These are phyloP conservation scores for Aspergillus egyptiacus DNA, from an alignment of 495 filamentous ascomycete genomes.

Conservation along the genomic window DNA sequence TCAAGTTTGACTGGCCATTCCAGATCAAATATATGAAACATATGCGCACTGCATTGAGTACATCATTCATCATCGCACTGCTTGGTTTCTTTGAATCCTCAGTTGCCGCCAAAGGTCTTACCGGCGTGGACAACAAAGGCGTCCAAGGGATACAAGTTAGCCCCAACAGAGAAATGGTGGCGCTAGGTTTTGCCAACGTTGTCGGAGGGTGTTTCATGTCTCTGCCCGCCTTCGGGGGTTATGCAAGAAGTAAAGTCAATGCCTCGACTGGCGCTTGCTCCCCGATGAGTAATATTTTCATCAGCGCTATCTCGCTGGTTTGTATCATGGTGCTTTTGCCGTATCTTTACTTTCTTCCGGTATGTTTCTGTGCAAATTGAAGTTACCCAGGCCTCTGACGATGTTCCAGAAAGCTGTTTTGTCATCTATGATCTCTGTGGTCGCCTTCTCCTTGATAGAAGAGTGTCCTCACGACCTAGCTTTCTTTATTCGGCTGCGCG, in stretches of 20 bases:
- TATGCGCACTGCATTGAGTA: constrained; percentile 81
- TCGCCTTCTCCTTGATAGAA: constrained; percentile 90
- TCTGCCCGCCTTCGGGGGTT: constrained; percentile 91
- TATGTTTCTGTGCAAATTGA: constrained; percentile 37
- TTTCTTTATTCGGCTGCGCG: constrained; percentile 84
- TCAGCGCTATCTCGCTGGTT: constrained; percentile 74
- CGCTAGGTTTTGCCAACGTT: constrained; percentile 84
- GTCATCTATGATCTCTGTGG: constrained; percentile 89
- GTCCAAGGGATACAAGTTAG: constrained; percentile 74
- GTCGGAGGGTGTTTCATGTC: constrained; percentile 87
- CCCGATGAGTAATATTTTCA: constrained; percentile 82
- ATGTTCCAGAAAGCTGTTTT: constrained; percentile 79
- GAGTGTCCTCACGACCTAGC: constrained; percentile 85
- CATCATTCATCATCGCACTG: constrained; percentile 87
- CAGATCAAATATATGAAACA: constrained; percentile 66
- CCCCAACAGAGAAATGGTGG: constrained; percentile 90
- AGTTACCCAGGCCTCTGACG: background rate
- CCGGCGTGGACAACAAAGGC: constrained; percentile 50
- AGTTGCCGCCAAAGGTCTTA: constrained; percentile 90
- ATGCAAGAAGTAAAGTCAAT: constrained; percentile 94
- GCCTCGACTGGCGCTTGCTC: constrained; percentile 83
- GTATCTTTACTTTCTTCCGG: constrained; percentile 91
- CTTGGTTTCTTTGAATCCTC: constrained; percentile 98
- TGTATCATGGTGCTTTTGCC: constrained; percentile 77
- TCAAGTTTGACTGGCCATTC: constrained; percentile 83